Evolutionary conservation across 768 basidiomycete genomes (phyloP).

Genomic region (Tulasnella sp.): DNA sequence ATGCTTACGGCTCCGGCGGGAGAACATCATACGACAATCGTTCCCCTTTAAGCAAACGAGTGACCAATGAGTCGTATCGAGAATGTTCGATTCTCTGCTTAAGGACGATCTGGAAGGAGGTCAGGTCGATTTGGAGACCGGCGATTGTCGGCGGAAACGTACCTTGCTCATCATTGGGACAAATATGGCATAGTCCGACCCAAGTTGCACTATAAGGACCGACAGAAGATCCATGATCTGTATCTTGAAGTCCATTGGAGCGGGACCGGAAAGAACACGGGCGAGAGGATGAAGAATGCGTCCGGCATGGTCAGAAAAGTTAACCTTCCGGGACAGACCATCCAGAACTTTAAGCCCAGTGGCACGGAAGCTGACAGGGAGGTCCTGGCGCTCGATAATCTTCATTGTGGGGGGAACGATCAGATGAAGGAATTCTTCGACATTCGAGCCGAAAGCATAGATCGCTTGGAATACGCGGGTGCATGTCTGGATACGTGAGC

Average conservation of each 20-base stretch:
- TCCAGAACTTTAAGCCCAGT: conserved; percentile 87
- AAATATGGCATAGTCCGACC: conserved; percentile 94
- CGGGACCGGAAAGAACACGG: conserved; percentile 62
- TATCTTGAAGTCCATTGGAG: conserved; percentile 53
- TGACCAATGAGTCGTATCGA: conserved; percentile 78
- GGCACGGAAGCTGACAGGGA: conserved; percentile 62
- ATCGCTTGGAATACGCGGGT: conserved; percentile 92
- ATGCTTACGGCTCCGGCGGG: conserved; percentile 38
- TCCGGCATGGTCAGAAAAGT: conserved; percentile 96
- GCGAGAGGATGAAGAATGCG: conserved; percentile 93
- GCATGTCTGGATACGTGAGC: conserved; percentile 65
- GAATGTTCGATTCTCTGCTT: conserved; percentile 67
- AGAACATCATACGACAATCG: conserved; percentile 77
- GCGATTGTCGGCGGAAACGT: conserved; percentile 13
- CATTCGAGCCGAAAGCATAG: conserved; percentile 87
- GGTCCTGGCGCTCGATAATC: conserved; percentile 76
- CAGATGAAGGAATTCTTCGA: conserved; percentile 96
- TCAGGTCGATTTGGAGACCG: not conserved
- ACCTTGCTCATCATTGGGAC: conserved; percentile 97
- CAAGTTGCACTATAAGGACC: conserved; percentile 83
- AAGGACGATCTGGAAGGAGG: conserved; percentile 47
- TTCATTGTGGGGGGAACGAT: conserved; percentile 90
- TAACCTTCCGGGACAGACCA: conserved; percentile 79
- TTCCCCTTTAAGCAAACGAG: conserved; percentile 85
- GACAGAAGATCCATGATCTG: conserved; percentile 90